Evolutionary conservation across 1,284 basidiomycete genomes (phyloP), one percentile per base, ranked within the genome.

Genomic region (Leccinum pachyderme): DNA sequence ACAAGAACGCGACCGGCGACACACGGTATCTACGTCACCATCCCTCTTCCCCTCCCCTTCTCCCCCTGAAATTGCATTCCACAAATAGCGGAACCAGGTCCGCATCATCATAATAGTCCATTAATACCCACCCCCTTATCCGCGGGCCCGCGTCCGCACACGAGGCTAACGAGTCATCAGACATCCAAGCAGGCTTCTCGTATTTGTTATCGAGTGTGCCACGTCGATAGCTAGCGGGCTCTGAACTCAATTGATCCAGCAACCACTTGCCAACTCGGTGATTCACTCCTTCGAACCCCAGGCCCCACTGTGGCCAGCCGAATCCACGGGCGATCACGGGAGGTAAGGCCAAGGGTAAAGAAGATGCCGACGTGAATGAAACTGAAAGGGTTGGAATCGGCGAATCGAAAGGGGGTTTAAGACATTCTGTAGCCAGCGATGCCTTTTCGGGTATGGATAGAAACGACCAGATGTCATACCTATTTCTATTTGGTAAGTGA

Each of bases 201-300:
- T 7, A 7, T 12, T 35, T 35, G 29, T 18, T 5, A 52, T 51
- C 24, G 35, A 28, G 6, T 18, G 45, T 22, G 39, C 31, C 24
- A 45, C 37, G 35, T 49, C 7, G 49, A 7, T n/a, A 4, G 13
- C 11, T 12, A 31, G 35, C 37, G 5, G 46, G 3, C 4, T 59
- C 51, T 22, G 63, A 61, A 45, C 73, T 68, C 25, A 87, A 67
- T 54, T 73, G 64, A 48, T 79, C 75, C 45, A 93, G 65, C n/a
- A 94, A 63, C 87, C 89, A 93, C 54, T 72, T 73, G 1, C 80
- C 83, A 1, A 93, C 71, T 24, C 86, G 77, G n/a, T 76, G 76
- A 65, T 96, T 95, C 45, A 93, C 84, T 3, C 93, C 93, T 65
- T 91, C 84, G 24, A 93, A 74, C 3, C 93, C 93, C 8, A 94